Percentiles rank a stretch among this genome's conserved stretches.
Evolutionary conservation across 495 filamentous ascomycete genomes (phyloP).

Genomic region (Staphylotrichum longicolle): DNA sequence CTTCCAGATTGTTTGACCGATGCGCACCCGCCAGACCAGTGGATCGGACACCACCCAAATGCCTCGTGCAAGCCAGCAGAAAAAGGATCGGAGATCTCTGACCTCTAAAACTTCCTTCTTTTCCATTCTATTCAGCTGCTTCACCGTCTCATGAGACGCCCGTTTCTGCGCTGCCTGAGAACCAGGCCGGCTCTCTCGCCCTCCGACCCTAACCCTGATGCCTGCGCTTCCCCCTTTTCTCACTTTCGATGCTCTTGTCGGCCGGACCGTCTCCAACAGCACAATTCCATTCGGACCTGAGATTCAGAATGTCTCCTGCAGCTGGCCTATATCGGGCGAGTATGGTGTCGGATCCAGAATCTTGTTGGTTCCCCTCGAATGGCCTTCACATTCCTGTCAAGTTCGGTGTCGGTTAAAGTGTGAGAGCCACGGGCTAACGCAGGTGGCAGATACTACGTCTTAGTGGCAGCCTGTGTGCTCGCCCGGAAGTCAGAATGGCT

Average conservation of each 20-base stretch:
- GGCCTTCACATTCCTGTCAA: background rate
- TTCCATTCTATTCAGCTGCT: too few species aligned
- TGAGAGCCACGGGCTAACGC: background rate
- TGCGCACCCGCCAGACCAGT: background rate
- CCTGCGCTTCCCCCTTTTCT: constrained; percentile 6
- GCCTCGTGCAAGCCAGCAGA: background rate
- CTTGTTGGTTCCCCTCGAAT: constrained; percentile 42
- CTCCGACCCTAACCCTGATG: constrained; percentile 17
- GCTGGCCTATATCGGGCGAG: constrained; percentile 60
- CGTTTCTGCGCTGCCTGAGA: background rate
- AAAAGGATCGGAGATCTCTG: background rate
- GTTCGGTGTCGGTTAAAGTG: too few species aligned
- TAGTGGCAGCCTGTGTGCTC: constrained; percentile 57
- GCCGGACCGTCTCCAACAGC: constrained; percentile 23
- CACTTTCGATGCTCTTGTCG: constrained; percentile 1
- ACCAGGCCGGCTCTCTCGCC: background rate
- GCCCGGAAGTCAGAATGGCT: constrained; percentile 58
- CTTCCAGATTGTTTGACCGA: background rate
- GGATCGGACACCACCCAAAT: background rate
- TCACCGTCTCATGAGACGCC: too few species aligned
- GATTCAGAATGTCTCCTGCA: constrained; percentile 34
- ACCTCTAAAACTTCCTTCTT: background rate
- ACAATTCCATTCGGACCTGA: constrained; percentile 42
- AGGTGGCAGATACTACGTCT: constrained; percentile 53
- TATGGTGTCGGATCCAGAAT: constrained; percentile 57